phyloP scores from a whole-genome alignment of 1,284 basidiomycete genomes.

The Sporisorium iseilematis-ciliati region DNA sequence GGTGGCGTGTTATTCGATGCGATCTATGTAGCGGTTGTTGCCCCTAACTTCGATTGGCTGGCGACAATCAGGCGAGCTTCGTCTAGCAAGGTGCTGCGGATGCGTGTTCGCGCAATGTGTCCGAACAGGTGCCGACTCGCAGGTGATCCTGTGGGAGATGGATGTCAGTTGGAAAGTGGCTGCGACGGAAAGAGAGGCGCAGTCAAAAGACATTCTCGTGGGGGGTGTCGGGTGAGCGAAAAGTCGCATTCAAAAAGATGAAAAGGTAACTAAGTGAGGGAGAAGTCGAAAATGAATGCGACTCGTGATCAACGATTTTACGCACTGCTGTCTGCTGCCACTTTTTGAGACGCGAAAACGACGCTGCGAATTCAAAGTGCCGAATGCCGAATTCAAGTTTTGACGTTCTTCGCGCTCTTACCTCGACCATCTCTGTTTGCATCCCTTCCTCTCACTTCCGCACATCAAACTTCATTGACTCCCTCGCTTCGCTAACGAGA shows the following conservation, averaged over 20 bases:
- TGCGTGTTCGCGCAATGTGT: not conserved
- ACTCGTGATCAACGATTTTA: constrained; percentile 19
- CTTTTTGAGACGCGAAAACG: constrained; percentile 1
- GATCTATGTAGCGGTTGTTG: not conserved
- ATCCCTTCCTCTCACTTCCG: not conserved
- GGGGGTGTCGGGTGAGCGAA: constrained; percentile 18
- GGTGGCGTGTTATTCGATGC: constrained; percentile 8
- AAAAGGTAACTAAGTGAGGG: no score
- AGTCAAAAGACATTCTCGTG: constrained; percentile 1
- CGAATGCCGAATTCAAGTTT: constrained; percentile 29
- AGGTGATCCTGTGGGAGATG: not conserved
- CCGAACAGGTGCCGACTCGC: not conserved
- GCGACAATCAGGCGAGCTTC: not conserved
- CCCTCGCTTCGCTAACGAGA: no score
- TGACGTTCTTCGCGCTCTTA: constrained; percentile 19
- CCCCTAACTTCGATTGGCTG: not conserved
- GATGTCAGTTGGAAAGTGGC: not conserved
- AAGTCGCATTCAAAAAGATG: constrained; percentile 8
- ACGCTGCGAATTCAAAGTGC: not conserved
- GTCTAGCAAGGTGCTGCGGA: not conserved
- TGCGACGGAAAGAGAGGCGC: not conserved
- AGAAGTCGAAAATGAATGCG: constrained; percentile 31
- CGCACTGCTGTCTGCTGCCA: not conserved
- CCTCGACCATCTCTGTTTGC: not conserved
- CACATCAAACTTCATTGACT: no score